phyloP scores from a whole-genome alignment of 148 eudicot species.

The Diospyros kaki region DNA sequence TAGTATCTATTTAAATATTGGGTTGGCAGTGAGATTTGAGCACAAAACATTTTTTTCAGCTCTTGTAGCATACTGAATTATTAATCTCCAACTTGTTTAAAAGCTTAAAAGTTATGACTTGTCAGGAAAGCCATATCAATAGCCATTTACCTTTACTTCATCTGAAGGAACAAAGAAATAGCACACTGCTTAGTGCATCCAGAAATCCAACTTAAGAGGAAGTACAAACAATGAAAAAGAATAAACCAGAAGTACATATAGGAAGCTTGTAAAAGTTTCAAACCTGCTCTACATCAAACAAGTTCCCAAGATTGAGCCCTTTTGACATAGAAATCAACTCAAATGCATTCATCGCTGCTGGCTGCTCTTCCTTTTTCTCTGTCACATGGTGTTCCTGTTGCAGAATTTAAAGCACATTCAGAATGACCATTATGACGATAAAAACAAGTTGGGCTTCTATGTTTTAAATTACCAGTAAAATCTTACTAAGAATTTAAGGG shows the following conservation, averaged over 20 bases:
- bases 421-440: slow-evolving; percentile 1
- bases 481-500: not conserved
- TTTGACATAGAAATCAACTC: slow-evolving; percentile 93
- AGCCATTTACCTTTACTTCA: not conserved
- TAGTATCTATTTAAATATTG: no score
- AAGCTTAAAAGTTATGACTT: not conserved
- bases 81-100: no score
- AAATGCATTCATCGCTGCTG: slow-evolving; percentile 88
- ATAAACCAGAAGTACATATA: not conserved
- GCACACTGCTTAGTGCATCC: not conserved
- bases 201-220: not conserved
- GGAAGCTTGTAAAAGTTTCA: slow-evolving; percentile 3
- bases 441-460: not conserved
- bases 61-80: no score
- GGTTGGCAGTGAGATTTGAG: no score
- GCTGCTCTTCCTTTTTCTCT: slow-evolving; percentile 78
- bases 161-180: not conserved
- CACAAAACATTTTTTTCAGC: no score
- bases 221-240: not conserved
- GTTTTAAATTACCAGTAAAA: not conserved
- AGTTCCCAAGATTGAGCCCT: slow-evolving; percentile 85
- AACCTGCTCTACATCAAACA: slow-evolving; percentile 85
- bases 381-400: slow-evolving; percentile 84
- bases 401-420: slow-evolving; percentile 9
- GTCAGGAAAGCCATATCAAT: not conserved